Evolutionary conservation across 768 basidiomycete genomes (phyloP).

Genomic region (Boletus tomentosulus): DNA sequence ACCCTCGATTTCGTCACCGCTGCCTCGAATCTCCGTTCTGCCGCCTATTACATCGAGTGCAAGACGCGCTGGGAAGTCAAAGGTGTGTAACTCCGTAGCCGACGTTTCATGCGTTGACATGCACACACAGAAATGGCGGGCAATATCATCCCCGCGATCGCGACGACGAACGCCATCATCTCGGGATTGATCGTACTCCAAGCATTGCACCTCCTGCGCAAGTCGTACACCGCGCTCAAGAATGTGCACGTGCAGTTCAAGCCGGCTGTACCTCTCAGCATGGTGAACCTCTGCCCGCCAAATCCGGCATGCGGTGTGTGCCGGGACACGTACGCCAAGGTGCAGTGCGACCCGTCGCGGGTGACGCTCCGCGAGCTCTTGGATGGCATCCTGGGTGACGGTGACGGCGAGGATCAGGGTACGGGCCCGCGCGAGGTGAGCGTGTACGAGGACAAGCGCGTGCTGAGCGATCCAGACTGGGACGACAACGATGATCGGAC

Average conservation of each 20-base stretch:
- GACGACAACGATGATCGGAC: conserved; percentile 83
- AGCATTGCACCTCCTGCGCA: conserved; percentile 77
- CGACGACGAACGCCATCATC: conserved; percentile 97
- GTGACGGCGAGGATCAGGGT: conserved; percentile 30
- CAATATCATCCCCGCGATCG: conserved; percentile 98
- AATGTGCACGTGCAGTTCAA: conserved; percentile 80
- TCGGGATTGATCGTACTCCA: conserved; percentile 94
- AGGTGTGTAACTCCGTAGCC: conserved; percentile 43
- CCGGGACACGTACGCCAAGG: conserved; percentile 71
- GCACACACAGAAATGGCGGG: conserved; percentile 85
- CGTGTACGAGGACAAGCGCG: conserved; percentile 81
- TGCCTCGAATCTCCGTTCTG: conserved; percentile 86
- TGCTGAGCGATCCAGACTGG: conserved; percentile 92
- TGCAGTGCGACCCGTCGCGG: conserved; percentile 69
- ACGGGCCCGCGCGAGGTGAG: conserved; percentile 57
- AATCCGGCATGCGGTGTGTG: conserved; percentile 83
- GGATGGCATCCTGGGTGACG: conserved; percentile 57
- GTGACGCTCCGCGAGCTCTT: conserved; percentile 73
- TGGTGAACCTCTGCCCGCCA: conserved; percentile 61
- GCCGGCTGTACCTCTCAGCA: conserved; percentile 71
- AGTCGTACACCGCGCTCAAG: conserved; percentile 55
- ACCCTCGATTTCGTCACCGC: conserved; percentile 96
- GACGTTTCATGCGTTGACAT: background rate
- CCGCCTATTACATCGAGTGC: conserved; percentile 80
- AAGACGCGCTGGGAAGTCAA: conserved; percentile 98